phyloP scores from a whole-genome alignment of 2,329 filamentous ascomycete species.

The Curvularia sp. region DNA sequence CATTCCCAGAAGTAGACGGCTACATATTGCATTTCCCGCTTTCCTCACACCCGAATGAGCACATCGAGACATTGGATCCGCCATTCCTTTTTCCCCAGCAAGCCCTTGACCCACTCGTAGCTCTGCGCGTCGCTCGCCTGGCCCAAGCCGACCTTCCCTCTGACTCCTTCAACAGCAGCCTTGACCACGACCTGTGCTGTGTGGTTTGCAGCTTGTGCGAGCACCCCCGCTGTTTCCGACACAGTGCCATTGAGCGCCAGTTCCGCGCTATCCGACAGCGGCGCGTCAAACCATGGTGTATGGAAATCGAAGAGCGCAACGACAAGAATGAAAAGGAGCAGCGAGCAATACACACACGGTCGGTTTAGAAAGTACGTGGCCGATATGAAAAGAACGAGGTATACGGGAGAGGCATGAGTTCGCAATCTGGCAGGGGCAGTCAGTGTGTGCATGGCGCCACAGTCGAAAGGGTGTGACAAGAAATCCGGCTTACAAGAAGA shows the following conservation, averaged over 20 bases:
- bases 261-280: slow-evolving; percentile 52
- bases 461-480: not conserved
- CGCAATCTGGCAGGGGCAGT: slow-evolving; percentile 39
- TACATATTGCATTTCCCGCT: not conserved
- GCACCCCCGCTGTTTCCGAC: slow-evolving; percentile 66
- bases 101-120: slow-evolving; percentile 79
- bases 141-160: slow-evolving; percentile 35
- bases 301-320: slow-evolving; percentile 93
- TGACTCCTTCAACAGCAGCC: slow-evolving; percentile 39
- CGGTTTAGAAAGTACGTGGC: slow-evolving; percentile 96
- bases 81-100: slow-evolving; percentile 86
- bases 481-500: slow-evolving; percentile 56
- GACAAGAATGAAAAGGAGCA: slow-evolving; percentile 94
- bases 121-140: slow-evolving; percentile 68
- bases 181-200: slow-evolving; percentile 44
- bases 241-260: slow-evolving; percentile 43
- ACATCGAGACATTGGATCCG: slow-evolving; percentile 90
- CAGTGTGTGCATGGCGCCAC: slow-evolving; percentile 12
- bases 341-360: slow-evolving; percentile 96
- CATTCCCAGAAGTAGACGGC: slow-evolving; percentile 1
- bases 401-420: slow-evolving; percentile 58
- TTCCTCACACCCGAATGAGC: slow-evolving; percentile 69
- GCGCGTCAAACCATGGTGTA: slow-evolving; percentile 92
- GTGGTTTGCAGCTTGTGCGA: slow-evolving; percentile 71
- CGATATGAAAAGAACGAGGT: slow-evolving; percentile 67